Conservation (phyloP, 176 grass and related monocot genomes). For the Thinopyrum elongatum region DNA sequence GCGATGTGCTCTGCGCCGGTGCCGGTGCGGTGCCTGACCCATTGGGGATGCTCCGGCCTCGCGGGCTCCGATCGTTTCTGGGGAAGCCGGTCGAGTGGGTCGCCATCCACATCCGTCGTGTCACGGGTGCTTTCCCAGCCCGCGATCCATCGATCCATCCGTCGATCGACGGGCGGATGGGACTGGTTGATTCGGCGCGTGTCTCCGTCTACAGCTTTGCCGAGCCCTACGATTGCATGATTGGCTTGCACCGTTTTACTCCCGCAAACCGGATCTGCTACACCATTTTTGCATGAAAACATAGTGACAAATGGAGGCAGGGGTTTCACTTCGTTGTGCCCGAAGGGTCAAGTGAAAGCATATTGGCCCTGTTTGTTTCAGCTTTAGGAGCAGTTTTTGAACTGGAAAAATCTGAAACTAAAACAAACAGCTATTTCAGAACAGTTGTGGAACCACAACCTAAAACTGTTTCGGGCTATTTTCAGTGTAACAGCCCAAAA, state of each 20-base stretch:
- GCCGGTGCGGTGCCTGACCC: constrained; percentile 9
- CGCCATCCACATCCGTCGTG: constrained; percentile 1
- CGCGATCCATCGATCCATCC: background rate
- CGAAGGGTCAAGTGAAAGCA: background rate
- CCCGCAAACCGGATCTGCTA: background rate
- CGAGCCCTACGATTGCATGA: background rate
- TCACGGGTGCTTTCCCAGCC: constrained; percentile 6
- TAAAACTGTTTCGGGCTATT: no score
- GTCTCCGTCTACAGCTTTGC: background rate
- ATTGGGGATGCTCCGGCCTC: constrained; percentile 11
- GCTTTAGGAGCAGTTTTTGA: no score
- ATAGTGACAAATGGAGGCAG: background rate
- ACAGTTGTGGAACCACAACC: no score
- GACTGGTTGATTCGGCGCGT: constrained; percentile 19
- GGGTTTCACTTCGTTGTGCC: background rate
- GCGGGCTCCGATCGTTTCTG: background rate
- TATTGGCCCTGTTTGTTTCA: no score
- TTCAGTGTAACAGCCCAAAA: no score
- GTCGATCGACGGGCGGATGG: background rate
- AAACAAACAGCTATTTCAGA: no score
- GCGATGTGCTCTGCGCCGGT: background rate
- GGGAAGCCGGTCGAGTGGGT: constrained; percentile 21
- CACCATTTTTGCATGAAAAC: background rate
- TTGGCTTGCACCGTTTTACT: background rate
- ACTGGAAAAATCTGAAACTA: no score